Evolutionary conservation across 306 rosid species (phyloP).

Genomic region (Glycine soja): DNA sequence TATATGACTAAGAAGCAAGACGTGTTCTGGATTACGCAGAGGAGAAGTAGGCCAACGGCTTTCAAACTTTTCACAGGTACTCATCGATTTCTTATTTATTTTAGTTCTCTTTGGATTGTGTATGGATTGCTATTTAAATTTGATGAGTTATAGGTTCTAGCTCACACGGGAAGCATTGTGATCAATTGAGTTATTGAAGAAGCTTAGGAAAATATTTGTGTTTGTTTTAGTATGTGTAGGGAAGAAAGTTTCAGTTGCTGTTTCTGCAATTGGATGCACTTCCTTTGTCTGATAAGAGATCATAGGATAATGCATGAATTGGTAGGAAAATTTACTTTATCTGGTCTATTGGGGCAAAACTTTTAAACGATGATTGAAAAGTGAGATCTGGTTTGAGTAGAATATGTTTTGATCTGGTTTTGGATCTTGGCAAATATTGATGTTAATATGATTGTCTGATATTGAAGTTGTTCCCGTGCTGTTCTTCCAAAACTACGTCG

Average conservation of each 20-base stretch:
- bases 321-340: background rate
- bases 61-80: conserved; percentile 89
- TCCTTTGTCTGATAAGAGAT: background rate
- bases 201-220: background rate
- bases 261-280: conserved; percentile 7
- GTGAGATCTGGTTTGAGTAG: background rate
- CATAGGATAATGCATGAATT: background rate
- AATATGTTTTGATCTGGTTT: no score
- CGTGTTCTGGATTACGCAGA: conserved; percentile 83
- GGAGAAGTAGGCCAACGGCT: conserved; percentile 88
- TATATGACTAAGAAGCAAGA: conserved; percentile 79
- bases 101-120: background rate
- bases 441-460: background rate
- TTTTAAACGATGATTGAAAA: background rate
- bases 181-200: background rate
- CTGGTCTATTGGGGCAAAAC: background rate
- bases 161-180: background rate
- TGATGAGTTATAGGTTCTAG: conserved; percentile 37
- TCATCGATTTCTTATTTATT: background rate
- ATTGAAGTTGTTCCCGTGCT: no score
- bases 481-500: no score
- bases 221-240: background rate
- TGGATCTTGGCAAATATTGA: no score
- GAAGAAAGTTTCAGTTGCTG: background rate
- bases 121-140: background rate